Evolutionary conservation across 345 rosid species (phyloP), one percentile per base, ranked within the genome.

Genomic region (Euphorbia peplus): DNA sequence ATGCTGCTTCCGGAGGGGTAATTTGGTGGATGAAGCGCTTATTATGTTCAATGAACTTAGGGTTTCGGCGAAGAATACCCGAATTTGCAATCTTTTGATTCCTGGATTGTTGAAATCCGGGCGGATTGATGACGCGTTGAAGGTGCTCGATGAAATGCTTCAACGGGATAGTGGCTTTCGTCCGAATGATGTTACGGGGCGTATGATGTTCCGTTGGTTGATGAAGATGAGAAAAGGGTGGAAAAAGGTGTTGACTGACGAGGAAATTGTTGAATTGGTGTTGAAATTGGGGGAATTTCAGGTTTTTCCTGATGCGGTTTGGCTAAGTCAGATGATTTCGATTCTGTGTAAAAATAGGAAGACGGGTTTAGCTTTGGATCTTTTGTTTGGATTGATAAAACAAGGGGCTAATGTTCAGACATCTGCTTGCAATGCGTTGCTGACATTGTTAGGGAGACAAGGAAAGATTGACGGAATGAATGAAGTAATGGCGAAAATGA

Each of bases 141-240:
- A 88, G 73, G 78, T 89, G 91, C 85, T 95, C 84, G 96, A 87
- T 55, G 95, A 86, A 91, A 91, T 95, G 99, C 87, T 87, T 57
- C 73, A 76, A 0, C 69, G 66, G 13, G 80, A 59, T 4, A 73
- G 86, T 0, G 69, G 71, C 53, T 81, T 46, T 63, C 80, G 66
- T 19, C 91, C 93, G 1, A 66, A 86, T 72, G 74, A 75, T 35
- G 55, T 57, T 53, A 88, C 90, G 1, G 87, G 75, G 15, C 78
- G 78, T 67, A 76, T 83, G 26, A 62, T 89, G 25, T 86, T 89
- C 60, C 64, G 75, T 10, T 79, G 57, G 10, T 73, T 83, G 73
- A 67, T 70, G 69, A 79, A 63, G 60, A 69, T 64, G 47, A 66
- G 68, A 19, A 67, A 69, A 39, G 51, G 47, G 4, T 79, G 79